Conservation (phyloP, 768 basidiomycete species). For the Calocybe gangraenosa region DNA sequence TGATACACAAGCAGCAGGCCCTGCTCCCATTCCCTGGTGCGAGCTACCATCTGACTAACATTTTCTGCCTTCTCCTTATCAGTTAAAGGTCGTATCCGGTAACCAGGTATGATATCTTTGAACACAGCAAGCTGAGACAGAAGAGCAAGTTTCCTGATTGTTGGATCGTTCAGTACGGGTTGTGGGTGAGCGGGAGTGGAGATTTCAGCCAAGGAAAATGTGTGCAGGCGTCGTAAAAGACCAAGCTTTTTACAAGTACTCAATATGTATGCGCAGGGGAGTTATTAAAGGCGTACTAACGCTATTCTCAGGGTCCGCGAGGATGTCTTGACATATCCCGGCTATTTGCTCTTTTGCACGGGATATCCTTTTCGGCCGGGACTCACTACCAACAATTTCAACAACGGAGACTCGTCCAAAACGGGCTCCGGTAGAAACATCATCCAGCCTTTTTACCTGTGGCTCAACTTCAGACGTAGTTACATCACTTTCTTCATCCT, state of each 20-base stretch:
- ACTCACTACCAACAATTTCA: slow-evolving; percentile 63
- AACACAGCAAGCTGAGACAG: slow-evolving; percentile 91
- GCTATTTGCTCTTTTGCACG: slow-evolving; percentile 94
- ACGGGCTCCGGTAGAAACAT: slow-evolving; percentile 78
- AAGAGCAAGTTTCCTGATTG: slow-evolving; percentile 85
- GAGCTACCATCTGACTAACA: slow-evolving; percentile 88
- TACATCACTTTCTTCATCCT: slow-evolving; percentile 18
- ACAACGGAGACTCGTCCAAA: slow-evolving; percentile 82
- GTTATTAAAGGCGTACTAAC: slow-evolving; percentile 44
- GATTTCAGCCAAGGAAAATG: slow-evolving; percentile 80
- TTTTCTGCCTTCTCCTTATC: slow-evolving; percentile 91
- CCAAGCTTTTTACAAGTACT: slow-evolving; percentile 55
- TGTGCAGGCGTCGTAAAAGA: slow-evolving; percentile 81
- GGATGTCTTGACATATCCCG: slow-evolving; percentile 86
- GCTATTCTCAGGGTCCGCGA: slow-evolving; percentile 92
- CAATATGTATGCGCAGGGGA: slow-evolving; percentile 1
- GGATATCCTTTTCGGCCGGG: slow-evolving; percentile 63
- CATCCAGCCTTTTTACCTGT: slow-evolving; percentile 43
- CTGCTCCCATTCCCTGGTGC: slow-evolving; percentile 93
- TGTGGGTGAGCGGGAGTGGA: slow-evolving; percentile 64
- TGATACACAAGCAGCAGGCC: slow-evolving; percentile 88
- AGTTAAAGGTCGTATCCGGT: slow-evolving; percentile 88
- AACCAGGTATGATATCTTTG: slow-evolving; percentile 94
- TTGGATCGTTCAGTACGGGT: slow-evolving; percentile 70
- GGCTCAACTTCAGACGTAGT: slow-evolving; percentile 27